Evolutionary conservation across 2,329 filamentous ascomycete species (phyloP).

Genomic region (Trichoderma sp.): DNA sequence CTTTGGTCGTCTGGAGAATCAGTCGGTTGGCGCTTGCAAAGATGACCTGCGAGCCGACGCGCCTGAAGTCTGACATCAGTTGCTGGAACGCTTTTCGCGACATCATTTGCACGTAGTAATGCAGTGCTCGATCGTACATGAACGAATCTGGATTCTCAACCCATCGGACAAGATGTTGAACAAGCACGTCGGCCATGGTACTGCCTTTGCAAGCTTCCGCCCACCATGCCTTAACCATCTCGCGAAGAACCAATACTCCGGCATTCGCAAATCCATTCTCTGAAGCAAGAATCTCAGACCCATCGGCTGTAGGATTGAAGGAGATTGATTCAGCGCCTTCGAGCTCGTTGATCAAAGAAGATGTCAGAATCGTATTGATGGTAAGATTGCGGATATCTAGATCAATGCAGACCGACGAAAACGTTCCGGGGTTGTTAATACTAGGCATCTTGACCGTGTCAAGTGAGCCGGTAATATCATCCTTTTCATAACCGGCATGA

Average conservation of each 20-base stretch:
- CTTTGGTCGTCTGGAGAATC: conserved; percentile 92
- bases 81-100: conserved; percentile 96
- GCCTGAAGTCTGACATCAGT: conserved; percentile 93
- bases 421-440: conserved; percentile 90
- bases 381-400: conserved; percentile 90
- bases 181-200: conserved; percentile 95
- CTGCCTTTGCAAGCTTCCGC: conserved; percentile 86
- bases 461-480: conserved; percentile 80
- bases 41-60: conserved; percentile 93
- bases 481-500: conserved; percentile 92
- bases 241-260: conserved; percentile 84
- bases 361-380: conserved; percentile 97
- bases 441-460: conserved; percentile 90
- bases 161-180: conserved; percentile 96
- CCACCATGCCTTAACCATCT: conserved; percentile 99
- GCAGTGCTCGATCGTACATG: conserved; percentile 89
- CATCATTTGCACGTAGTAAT: conserved; percentile 99
- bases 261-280: conserved; percentile 93
- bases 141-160: conserved; percentile 91
- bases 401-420: conserved; percentile 95
- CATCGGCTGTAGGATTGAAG: conserved; percentile 62
- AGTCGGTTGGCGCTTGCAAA: conserved; percentile 89
- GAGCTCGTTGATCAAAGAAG: conserved; percentile 92
- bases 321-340: conserved; percentile 86
- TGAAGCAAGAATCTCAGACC: conserved; percentile 64